These are phyloP conservation scores for Hippophae gyantsensis DNA, from an alignment of 306 rosid species.

Conservation along the genomic window DNA sequence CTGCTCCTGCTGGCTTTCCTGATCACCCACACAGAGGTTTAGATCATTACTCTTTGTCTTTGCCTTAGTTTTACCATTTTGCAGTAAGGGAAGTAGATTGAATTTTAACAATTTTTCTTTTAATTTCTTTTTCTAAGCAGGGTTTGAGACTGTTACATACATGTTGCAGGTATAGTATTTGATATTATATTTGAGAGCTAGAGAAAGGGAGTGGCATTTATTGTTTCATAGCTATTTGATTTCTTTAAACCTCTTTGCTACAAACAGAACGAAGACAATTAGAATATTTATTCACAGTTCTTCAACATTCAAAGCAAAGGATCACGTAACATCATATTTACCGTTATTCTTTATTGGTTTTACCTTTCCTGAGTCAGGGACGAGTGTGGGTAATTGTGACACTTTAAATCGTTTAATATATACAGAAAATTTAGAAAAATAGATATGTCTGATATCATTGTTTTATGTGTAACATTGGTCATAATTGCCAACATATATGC, in stretches of 20 bases:
- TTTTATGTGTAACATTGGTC: too few relatives aligned
- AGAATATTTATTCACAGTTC: neutral
- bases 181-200: neutral
- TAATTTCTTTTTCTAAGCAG: constrained; percentile 29
- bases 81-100: too few relatives aligned
- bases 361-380: too few relatives aligned
- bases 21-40: constrained; percentile 98
- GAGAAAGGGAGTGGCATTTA: neutral
- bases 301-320: neutral
- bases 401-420: too few relatives aligned
- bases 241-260: neutral
- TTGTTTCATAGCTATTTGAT: neutral
- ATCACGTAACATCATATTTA: neutral
- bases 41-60: constrained; percentile 2
- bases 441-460: too few relatives aligned
- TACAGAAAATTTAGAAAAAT: too few relatives aligned
- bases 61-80: neutral
- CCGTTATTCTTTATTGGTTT: too few relatives aligned
- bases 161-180: constrained; percentile 74
- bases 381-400: too few relatives aligned
- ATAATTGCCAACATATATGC: too few relatives aligned
- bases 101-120: neutral
- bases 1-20: constrained; percentile 96
- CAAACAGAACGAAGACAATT: neutral
- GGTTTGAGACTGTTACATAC: constrained; percentile 96